These are phyloP conservation scores for Colletotrichum camelliae DNA, from an alignment of 2,329 filamentous ascomycete genomes.

Conservation along the genomic window DNA sequence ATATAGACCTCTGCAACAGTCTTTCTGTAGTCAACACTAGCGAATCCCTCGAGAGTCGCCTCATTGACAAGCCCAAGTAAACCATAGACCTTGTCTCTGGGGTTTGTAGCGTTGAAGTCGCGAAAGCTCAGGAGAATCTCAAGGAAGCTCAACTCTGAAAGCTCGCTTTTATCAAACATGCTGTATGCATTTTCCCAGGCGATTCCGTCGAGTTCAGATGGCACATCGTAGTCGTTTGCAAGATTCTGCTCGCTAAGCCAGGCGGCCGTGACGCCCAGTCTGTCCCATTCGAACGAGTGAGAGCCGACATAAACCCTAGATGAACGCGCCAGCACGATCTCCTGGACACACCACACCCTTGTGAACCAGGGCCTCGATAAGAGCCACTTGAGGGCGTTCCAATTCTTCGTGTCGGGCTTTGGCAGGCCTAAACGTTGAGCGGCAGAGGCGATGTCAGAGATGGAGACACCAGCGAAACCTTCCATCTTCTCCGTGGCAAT, in stretches of 20 bases:
- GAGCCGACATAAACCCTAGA: neutral
- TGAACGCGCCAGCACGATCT: neutral
- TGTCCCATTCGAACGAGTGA: neutral
- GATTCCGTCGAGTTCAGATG: neutral
- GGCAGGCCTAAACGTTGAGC: neutral
- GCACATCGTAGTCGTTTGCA: neutral
- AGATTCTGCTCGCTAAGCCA: neutral
- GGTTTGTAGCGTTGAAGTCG: neutral
- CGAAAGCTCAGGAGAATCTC: neutral
- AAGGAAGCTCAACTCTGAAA: neutral
- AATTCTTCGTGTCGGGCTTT: neutral
- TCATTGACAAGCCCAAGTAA: neutral
- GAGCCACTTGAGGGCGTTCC: neutral
- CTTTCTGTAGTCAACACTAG: neutral
- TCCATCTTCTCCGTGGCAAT: neutral
- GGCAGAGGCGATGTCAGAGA: neutral
- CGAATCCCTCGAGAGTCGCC: neutral
- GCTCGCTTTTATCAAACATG: neutral
- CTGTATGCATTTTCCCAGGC: neutral
- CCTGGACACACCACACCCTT: conserved; percentile 5
- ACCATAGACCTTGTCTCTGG: conserved; percentile 2
- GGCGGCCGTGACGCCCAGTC: neutral
- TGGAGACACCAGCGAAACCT: neutral
- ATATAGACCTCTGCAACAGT: neutral
- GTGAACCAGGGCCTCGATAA: neutral